Base-by-base conservation (phyloP, 2,329 filamentous ascomycete genomes). In the Malbranchea zuffiana region DNA sequence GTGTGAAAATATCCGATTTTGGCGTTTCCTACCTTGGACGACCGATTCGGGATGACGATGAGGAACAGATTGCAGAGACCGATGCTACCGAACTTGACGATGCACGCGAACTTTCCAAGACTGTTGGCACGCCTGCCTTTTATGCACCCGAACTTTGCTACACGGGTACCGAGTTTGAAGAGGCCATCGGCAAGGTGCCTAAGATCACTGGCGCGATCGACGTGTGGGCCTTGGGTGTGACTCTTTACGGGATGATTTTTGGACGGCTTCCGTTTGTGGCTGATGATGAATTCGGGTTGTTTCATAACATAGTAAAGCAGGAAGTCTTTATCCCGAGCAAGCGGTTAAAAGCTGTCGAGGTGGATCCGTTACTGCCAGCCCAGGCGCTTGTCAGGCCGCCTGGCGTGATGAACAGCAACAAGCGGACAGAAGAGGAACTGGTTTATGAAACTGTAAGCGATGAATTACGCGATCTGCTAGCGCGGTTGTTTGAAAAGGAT, bases 1-100 rank as follows among this genome's bases (percentile, higher is more conserved):
- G 80, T 10, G 84, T 95, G 53, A 98, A 98, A 67, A 98, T 98
- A 43, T 96, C 90, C 4, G 90, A 98, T 54, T 98, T 98, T 64
- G 90, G 90, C 20, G 90, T 98, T 1, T 98, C 90, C 1, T 98
- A 96, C 59, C 84, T 98, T 44, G 90, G 90, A 18, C 78, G 85
- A 34, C 85, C 85, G 1, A 82, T 87, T 40, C 74, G 83, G 25
- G 84, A 93, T 31, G 82, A 82, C 36, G 84, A 92, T 50, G 72
- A 77, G 24, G 80, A 84, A 41, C 80, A 86, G 40, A 60, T 78
- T 64, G 80, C 80, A 3, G 83, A 92, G 54, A 83, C 80, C 1
- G 87, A 95, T 56, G 82, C 83, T 7, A 78, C 76, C 26, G 84
- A 93, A 51, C 77, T 93, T 41, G 87, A 95, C 49, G 85, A 95